Evolutionary conservation across 805 yeast species (phyloP).

Genomic region (Ogataea dorogensis): DNA sequence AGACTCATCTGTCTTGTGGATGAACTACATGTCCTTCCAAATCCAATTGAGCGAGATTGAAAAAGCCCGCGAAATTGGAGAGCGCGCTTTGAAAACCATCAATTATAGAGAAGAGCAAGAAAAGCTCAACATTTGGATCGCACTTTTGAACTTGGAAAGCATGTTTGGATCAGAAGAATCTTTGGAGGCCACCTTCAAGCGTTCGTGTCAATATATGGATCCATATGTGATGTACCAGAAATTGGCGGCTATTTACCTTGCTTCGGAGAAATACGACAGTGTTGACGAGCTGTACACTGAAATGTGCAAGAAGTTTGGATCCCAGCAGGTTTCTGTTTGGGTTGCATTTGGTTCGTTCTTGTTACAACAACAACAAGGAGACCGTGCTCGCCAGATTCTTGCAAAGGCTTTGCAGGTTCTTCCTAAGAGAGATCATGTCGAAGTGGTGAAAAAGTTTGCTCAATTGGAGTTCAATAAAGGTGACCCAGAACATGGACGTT

Average conservation of each 20-base stretch:
- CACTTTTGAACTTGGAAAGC: slow-evolving; percentile 88
- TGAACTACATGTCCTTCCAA: slow-evolving; percentile 98
- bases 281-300: slow-evolving; percentile 68
- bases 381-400: slow-evolving; percentile 69
- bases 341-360: slow-evolving; percentile 74
- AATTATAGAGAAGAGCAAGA: slow-evolving; percentile 90
- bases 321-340: slow-evolving; percentile 70
- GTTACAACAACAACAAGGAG: slow-evolving; percentile 54
- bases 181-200: slow-evolving; percentile 74
- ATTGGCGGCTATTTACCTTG: slow-evolving; percentile 68
- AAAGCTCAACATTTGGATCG: slow-evolving; percentile 94
- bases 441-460: slow-evolving; percentile 83
- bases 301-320: slow-evolving; percentile 79
- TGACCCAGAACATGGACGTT: slow-evolving; percentile 91
- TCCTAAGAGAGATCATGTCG: slow-evolving; percentile 72
- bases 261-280: slow-evolving; percentile 67
- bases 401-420: slow-evolving; percentile 70
- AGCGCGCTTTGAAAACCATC: slow-evolving; percentile 88
- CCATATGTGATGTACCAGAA: slow-evolving; percentile 77
- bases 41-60: slow-evolving; percentile 91
- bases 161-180: slow-evolving; percentile 87
- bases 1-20: slow-evolving; percentile 91
- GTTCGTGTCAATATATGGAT: slow-evolving; percentile 91
- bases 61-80: slow-evolving; percentile 90
- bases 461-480: slow-evolving; percentile 85